phyloP scores from a whole-genome alignment of 805 yeast species.

The Candida piceae region DNA sequence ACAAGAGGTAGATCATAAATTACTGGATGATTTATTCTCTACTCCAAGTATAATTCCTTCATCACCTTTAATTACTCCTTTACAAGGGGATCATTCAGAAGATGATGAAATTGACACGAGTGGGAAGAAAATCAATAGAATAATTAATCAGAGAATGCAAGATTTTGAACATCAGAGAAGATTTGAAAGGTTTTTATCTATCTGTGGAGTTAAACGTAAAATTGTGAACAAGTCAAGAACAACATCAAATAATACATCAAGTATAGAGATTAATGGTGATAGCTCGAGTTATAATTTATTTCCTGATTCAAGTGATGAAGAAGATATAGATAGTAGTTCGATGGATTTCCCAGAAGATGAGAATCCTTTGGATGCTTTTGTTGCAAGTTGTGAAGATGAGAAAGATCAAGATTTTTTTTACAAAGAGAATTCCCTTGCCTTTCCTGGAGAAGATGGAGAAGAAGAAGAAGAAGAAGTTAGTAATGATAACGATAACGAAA shows the following conservation, averaged over 20 bases:
- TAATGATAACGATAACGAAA: constrained; percentile 1
- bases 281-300: constrained; percentile 15
- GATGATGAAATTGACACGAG: constrained; percentile 50
- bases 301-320: constrained; percentile 17
- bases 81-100: constrained; percentile 52
- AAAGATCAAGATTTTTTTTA: constrained; percentile 16
- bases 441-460: constrained; percentile 13
- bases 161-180: constrained; percentile 25
- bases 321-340: constrained; percentile 5
- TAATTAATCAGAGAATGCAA: constrained; percentile 10
- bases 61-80: constrained; percentile 47
- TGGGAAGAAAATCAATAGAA: not conserved
- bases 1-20: constrained; percentile 25
- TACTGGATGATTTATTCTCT: constrained; percentile 33
- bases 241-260: no score
- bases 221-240: not conserved
- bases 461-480: constrained; percentile 1
- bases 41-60: constrained; percentile 50
- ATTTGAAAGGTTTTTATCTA: constrained; percentile 21
- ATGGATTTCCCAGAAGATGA: constrained; percentile 3
- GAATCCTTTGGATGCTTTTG: constrained; percentile 5
- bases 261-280: constrained; percentile 9
- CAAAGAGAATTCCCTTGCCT: constrained; percentile 13
- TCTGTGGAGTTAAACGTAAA: constrained; percentile 20
- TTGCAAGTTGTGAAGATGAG: constrained; percentile 8